Base-by-base conservation (phyloP, 805 yeast species). In the Debaryomyces tyrocola region DNA sequence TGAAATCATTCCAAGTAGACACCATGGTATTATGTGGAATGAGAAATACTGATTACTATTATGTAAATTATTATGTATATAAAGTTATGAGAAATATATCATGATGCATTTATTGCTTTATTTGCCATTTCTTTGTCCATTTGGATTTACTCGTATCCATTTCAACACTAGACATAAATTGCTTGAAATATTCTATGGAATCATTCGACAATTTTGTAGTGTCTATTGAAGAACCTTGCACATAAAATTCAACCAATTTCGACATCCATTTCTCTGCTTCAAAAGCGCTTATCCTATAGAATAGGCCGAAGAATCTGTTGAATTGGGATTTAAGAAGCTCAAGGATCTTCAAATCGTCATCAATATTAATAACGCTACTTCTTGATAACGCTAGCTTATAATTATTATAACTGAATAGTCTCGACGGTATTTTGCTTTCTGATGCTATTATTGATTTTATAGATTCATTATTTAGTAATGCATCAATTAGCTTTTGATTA, bases 11-110 rank as follows among this genome's bases (percentile, higher is more conserved):
- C 51, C 55, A 2, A 37, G 41, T 10, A 53, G 47, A 29, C 41
- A 47, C 15, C 66, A 62, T 42, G 59, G 58, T 4, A 53, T 59
- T 10, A 45, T 56, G 1, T 48, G 42, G 42, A 37, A 41, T 33
- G 43, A 41, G 34, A 31, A 20, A 28, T 18, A 7, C 20, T 33
- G 12, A 9, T n/a, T 2, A 20, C 6, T 41, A 41, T 34, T 21
- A 15, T 33, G 27, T 24, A 24, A 9, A 24, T 7, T 24, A 24
- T 4, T 24, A 24, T 9, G 27, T 24, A 9, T 24, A 24, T 6
- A 24, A 9, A 9, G 3, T 6, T 24, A 24, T 24, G 27, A 24
- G n/a, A 21, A 21, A 24, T 24, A 24, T 24, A 4, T 24, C 10
- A 24, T 24, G 27, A 24, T 24, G 27, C 27, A 24, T 24, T 12